These are phyloP conservation scores for Globisporangium rhizosaccharum DNA, from an alignment of 352 stramenopile species.

Conservation along the genomic window DNA sequence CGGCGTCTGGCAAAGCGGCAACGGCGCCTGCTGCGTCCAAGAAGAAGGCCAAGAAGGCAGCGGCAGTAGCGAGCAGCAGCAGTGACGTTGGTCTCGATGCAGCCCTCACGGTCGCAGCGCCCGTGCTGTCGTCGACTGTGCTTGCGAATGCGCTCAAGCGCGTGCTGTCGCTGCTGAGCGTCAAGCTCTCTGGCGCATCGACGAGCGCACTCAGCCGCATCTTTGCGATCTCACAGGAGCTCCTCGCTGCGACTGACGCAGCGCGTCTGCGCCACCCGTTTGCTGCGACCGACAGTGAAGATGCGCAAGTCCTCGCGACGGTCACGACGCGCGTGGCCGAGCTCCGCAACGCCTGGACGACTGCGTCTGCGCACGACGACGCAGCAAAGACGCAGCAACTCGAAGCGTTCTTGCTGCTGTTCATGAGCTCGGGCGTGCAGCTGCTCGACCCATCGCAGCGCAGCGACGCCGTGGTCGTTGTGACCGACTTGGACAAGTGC, in stretches of 20 bases:
- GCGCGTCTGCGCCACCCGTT: constrained; percentile 37
- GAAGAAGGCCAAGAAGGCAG: constrained; percentile 52
- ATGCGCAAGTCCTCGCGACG: constrained; percentile 23
- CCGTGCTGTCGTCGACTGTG: constrained; percentile 45
- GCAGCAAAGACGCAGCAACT: constrained; percentile 29
- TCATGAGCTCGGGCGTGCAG: constrained; percentile 71
- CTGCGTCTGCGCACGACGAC: constrained; percentile 5
- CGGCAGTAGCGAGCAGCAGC: constrained; percentile 16
- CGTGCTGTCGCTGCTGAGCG: constrained; percentile 55
- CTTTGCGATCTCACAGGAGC: constrained; percentile 29
- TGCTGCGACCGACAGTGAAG: constrained; percentile 17
- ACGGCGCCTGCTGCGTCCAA: constrained; percentile 17
- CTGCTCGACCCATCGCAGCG: constrained; percentile 65
- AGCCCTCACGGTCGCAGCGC: constrained; percentile 18
- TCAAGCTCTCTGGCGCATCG: constrained; percentile 37
- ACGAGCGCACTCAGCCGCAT: constrained; percentile 46
- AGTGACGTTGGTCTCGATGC: constrained; percentile 20
- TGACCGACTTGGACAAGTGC: constrained; percentile 66
- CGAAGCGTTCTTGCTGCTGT: constrained; percentile 67
- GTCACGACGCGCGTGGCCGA: constrained; percentile 30
- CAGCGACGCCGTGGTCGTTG: constrained; percentile 45
- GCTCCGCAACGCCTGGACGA: constrained; percentile 21
- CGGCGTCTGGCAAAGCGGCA: constrained; percentile 13
- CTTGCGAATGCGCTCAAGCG: constrained; percentile 47
- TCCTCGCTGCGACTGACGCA: constrained; percentile 22